Conservation (phyloP, 306 rosid genomes). For the Hylodesmum podocarpum region DNA sequence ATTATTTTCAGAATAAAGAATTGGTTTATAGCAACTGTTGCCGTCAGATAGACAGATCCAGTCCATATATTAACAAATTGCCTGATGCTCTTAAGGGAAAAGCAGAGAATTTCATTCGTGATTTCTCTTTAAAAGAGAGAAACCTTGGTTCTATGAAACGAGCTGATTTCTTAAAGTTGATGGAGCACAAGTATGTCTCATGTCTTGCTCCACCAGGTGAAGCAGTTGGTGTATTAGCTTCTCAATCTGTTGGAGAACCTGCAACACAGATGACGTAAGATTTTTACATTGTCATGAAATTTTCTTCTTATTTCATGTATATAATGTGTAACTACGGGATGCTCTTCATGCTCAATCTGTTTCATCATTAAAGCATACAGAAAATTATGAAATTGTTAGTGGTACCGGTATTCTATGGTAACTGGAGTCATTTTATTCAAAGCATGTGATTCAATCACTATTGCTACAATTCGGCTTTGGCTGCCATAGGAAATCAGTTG, state of each 20-base stretch:
- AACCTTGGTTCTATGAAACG: constrained; percentile 35
- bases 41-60: constrained; percentile 57
- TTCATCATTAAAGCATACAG: background rate
- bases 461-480: no score
- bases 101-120: constrained; percentile 46
- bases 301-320: background rate
- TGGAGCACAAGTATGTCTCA: constrained; percentile 83
- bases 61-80: constrained; percentile 64
- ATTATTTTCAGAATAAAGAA: constrained; percentile 75
- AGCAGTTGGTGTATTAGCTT: constrained; percentile 95
- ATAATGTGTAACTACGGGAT: background rate
- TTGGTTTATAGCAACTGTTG: constrained; percentile 53
- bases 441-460: no score
- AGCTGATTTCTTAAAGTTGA: constrained; percentile 62
- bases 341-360: background rate
- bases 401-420: background rate
- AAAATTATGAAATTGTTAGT: background rate
- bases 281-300: background rate
- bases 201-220: constrained; percentile 98
- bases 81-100: constrained; percentile 64
- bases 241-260: constrained; percentile 95
- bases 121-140: constrained; percentile 37
- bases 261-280: constrained; percentile 97
- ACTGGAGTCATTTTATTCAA: background rate
- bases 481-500: no score